phyloP scores from a whole-genome alignment of 495 filamentous ascomycete species.

The Talaromyces trachyspermus region DNA sequence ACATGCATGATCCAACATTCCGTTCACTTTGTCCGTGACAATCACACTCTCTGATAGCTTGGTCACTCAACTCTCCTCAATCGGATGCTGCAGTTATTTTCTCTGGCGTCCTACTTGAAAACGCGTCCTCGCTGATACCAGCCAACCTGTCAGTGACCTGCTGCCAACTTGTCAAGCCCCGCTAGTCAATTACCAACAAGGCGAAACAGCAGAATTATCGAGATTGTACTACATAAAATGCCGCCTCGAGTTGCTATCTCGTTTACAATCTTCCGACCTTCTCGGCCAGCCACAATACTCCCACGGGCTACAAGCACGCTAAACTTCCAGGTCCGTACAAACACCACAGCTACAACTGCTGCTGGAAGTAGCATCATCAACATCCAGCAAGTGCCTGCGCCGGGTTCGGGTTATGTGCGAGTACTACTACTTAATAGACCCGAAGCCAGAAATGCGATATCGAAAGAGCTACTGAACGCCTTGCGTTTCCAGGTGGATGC shows the following conservation, averaged over 20 bases:
- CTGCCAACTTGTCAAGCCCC: no score
- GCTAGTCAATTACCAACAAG: no score
- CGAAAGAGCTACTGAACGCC: slow-evolving; percentile 60
- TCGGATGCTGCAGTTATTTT: no score
- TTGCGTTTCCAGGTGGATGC: slow-evolving; percentile 61
- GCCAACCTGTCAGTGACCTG: no score
- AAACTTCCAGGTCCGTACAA: slow-evolving; percentile 5
- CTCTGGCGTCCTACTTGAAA: no score
- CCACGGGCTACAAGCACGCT: neutral
- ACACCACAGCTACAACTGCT: slow-evolving; percentile 17
- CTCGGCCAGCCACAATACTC: neutral
- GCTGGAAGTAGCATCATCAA: slow-evolving; percentile 52
- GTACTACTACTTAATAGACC: slow-evolving; percentile 84
- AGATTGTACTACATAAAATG: neutral
- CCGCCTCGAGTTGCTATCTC: neutral
- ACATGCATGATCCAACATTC: no score
- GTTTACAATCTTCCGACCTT: neutral
- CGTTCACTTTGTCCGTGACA: no score
- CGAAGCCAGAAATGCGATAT: slow-evolving; percentile 81
- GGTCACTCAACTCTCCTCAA: no score
- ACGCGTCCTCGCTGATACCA: no score
- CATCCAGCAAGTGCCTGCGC: slow-evolving; percentile 64
- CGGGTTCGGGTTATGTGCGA: slow-evolving; percentile 75
- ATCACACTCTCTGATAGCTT: no score
- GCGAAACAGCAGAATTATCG: no score